Evolutionary conservation across 441 rosid genomes (phyloP).

Genomic region (Sinapis alba): DNA sequence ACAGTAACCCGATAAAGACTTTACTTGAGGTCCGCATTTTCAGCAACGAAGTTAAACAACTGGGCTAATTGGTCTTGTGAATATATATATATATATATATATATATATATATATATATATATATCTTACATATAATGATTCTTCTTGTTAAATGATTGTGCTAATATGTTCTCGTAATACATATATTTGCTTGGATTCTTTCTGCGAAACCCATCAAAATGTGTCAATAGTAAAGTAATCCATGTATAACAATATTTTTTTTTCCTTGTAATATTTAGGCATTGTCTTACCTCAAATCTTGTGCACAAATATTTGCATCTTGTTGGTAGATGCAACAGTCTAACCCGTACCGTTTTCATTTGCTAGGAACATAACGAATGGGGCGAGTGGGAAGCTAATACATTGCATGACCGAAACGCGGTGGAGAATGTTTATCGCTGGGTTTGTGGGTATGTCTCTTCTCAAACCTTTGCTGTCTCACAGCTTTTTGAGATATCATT

Average conservation of each 20-base stretch:
- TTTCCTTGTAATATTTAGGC: neutral
- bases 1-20: constrained; percentile 61
- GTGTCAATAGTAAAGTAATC: neutral
- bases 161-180: neutral
- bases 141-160: neutral
- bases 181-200: constrained; percentile 1
- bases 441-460: constrained; percentile 84
- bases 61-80: constrained; percentile 2
- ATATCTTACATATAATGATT: neutral
- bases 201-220: constrained; percentile 5
- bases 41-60: neutral
- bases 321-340: constrained; percentile 5
- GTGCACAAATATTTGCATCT: constrained; percentile 16
- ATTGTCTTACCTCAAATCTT: neutral
- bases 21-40: constrained; percentile 77
- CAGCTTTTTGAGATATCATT: neutral
- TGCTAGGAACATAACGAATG: constrained; percentile 76
- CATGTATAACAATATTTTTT: neutral
- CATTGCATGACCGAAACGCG: constrained; percentile 77
- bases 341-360: constrained; percentile 7
- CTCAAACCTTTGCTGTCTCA: constrained; percentile 23
- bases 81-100: too few species aligned
- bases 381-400: constrained; percentile 80
- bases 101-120: too few species aligned
- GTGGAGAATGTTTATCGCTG: constrained; percentile 92